A percentile compares a stretch with the other conserved stretches of the same genome.
These are phyloP conservation scores for Yarrowia sp. DNA, from an alignment of 805 yeast species.

Conservation along the genomic window DNA sequence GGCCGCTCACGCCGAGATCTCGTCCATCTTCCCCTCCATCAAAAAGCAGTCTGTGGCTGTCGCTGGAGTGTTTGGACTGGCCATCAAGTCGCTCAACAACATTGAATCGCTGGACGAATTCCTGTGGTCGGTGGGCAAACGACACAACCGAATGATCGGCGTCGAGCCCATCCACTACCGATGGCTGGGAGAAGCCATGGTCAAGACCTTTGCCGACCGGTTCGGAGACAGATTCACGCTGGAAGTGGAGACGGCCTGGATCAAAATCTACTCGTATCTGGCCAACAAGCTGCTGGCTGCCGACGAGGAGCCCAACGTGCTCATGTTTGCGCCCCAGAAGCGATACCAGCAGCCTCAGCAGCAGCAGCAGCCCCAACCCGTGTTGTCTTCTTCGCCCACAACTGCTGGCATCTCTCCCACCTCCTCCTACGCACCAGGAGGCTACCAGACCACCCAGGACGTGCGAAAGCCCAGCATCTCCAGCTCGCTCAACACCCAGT, in stretches of 20 bases:
- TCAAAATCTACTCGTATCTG: constrained; percentile 34
- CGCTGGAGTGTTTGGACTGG: constrained; percentile 71
- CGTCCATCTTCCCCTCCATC: constrained; percentile 65
- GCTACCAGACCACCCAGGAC: constrained; percentile 22
- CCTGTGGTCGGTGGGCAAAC: constrained; percentile 60
- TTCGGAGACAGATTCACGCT: constrained; percentile 32
- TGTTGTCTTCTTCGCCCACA: neutral
- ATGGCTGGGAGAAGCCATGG: constrained; percentile 34
- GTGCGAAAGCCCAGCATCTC: constrained; percentile 6
- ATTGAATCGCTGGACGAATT: constrained; percentile 56
- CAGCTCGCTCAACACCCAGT: neutral
- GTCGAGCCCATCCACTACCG: constrained; percentile 46
- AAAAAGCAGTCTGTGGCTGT: constrained; percentile 76
- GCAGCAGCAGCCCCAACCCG: neutral
- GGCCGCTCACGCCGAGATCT: constrained; percentile 57
- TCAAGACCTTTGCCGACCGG: constrained; percentile 33
- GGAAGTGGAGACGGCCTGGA: constrained; percentile 37
- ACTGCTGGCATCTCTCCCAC: neutral
- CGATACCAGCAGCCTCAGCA: no score
- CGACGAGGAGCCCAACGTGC: constrained; percentile 38
- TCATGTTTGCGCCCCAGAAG: constrained; percentile 14
- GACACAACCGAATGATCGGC: constrained; percentile 72
- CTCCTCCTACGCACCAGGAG: neutral
- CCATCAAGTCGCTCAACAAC: constrained; percentile 62
- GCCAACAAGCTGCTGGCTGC: constrained; percentile 35